Conservation (phyloP, 257 asterid species). For the Solanum tacnaense region DNA sequence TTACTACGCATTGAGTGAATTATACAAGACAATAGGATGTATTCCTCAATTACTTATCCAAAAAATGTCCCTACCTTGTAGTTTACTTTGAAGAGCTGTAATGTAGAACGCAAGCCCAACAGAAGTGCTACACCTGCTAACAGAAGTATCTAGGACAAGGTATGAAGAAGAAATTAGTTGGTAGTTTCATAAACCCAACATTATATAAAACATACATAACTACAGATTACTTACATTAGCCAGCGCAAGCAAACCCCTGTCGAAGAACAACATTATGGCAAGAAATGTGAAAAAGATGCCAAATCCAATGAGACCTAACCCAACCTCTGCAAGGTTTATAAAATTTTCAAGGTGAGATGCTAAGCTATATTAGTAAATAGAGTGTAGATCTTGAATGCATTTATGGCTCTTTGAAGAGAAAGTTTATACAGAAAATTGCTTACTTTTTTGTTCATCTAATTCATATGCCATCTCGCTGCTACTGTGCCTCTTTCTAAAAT, state of each 20-base stretch:
- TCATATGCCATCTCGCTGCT: conserved; percentile 44
- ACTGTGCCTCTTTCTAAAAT: not conserved
- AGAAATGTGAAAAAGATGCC: conserved; percentile 73
- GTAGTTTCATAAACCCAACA: not conserved
- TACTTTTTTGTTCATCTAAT: conserved; percentile 53
- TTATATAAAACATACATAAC: not conserved
- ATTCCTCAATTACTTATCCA: not conserved
- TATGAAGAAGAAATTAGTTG: not conserved
- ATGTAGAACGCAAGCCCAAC: conserved; percentile 63
- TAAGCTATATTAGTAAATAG: not conserved
- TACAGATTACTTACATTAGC: conserved; percentile 61
- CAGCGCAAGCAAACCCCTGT: conserved; percentile 83
- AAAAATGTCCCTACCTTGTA: conserved; percentile 40
- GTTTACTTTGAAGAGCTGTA: conserved; percentile 55
- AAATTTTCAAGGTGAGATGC: not conserved
- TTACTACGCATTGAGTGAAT: not conserved
- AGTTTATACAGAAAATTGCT: conserved; percentile 3
- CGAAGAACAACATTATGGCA: conserved; percentile 59
- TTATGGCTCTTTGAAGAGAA: not conserved
- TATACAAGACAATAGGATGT: not conserved
- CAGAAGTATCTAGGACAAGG: conserved; percentile 53
- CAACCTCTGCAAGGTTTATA: conserved; percentile 50
- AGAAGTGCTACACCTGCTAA: conserved; percentile 61
- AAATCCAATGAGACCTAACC: conserved; percentile 73
- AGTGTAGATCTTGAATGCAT: not conserved